Percentiles rank a stretch among this genome's conserved stretches.
Evolutionary conservation across 352 stramenopile species (phyloP).

Genomic region (Phytophthora podocarpi): DNA sequence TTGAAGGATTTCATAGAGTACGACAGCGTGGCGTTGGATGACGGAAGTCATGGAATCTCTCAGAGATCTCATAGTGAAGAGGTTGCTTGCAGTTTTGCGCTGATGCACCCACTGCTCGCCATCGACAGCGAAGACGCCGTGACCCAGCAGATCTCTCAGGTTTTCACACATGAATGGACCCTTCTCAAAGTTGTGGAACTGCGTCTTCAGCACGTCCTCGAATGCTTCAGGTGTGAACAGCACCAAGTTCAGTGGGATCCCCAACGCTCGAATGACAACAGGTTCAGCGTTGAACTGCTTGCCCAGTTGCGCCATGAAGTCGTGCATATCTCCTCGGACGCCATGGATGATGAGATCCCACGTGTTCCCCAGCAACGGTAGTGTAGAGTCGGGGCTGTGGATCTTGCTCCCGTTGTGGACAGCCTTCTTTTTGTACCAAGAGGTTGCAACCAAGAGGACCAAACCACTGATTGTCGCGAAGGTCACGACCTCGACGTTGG

Average conservation of each 20-base stretch:
- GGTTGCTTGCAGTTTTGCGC: conserved; percentile 82
- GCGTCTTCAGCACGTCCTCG: conserved; percentile 55
- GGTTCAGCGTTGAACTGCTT: conserved; percentile 37
- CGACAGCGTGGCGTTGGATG: conserved; percentile 31
- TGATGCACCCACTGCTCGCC: conserved; percentile 65
- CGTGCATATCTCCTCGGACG: conserved; percentile 32
- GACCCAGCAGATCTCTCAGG: conserved; percentile 54
- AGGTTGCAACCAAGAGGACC: background rate
- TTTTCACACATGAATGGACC: conserved; percentile 40
- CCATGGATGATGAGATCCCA: conserved; percentile 29
- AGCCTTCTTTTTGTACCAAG: conserved; percentile 8
- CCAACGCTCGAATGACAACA: conserved; percentile 32
- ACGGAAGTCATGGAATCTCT: conserved; percentile 40
- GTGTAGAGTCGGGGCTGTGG: conserved; percentile 25
- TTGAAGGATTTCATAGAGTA: conserved; percentile 29
- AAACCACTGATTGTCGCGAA: background rate
- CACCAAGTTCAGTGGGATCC: conserved; percentile 34
- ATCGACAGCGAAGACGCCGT: conserved; percentile 75
- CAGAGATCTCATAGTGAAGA: conserved; percentile 67
- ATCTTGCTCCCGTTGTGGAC: conserved; percentile 5
- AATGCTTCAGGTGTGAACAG: conserved; percentile 44
- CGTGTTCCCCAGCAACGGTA: conserved; percentile 46
- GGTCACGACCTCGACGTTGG: background rate
- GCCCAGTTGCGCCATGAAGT: conserved; percentile 30
- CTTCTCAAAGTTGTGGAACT: conserved; percentile 78